Evolutionary conservation across 2,329 filamentous ascomycete species (phyloP).

Genomic region (Nemania sp.): DNA sequence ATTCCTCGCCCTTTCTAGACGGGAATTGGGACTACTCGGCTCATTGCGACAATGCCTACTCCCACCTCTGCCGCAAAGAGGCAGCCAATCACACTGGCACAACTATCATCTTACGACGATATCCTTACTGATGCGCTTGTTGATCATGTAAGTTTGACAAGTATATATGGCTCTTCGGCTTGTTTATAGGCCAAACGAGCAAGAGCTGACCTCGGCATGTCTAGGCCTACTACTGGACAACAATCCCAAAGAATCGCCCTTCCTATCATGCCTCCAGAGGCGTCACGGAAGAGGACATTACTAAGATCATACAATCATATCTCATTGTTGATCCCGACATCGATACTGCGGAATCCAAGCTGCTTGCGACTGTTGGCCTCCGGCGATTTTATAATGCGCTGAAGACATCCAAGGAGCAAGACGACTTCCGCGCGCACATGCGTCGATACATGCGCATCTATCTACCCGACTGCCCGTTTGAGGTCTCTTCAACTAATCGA

Average conservation of each 20-base stretch:
- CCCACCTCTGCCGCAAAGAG: conserved; percentile 62
- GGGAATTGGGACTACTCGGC: conserved; percentile 18
- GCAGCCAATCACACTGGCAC: conserved; percentile 83
- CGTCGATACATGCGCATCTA: conserved; percentile 94
- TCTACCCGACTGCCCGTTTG: conserved; percentile 91
- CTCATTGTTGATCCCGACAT: conserved; percentile 81
- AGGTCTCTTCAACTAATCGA: conserved; percentile 90
- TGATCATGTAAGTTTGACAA: conserved; percentile 79
- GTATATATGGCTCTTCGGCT: conserved; percentile 15
- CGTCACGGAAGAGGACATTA: conserved; percentile 73
- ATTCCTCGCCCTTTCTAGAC: conserved; percentile 19
- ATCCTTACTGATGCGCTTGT: conserved; percentile 94
- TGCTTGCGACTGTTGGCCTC: conserved; percentile 80
- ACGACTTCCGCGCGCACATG: conserved; percentile 87
- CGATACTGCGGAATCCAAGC: conserved; percentile 74
- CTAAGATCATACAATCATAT: conserved; percentile 70
- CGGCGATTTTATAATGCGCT: conserved; percentile 76
- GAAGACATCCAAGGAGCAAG: conserved; percentile 80
- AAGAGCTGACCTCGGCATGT: conserved; percentile 40
- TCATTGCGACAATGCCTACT: conserved; percentile 53
- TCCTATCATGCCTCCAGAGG: conserved; percentile 88
- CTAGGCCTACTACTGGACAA: conserved; percentile 96
- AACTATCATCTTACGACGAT: conserved; percentile 94
- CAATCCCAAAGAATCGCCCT: conserved; percentile 91
- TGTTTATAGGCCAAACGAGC: conserved; percentile 14